Conservation (phyloP, 2,329 filamentous ascomycete species). For the Arthrinium phaeospermum region DNA sequence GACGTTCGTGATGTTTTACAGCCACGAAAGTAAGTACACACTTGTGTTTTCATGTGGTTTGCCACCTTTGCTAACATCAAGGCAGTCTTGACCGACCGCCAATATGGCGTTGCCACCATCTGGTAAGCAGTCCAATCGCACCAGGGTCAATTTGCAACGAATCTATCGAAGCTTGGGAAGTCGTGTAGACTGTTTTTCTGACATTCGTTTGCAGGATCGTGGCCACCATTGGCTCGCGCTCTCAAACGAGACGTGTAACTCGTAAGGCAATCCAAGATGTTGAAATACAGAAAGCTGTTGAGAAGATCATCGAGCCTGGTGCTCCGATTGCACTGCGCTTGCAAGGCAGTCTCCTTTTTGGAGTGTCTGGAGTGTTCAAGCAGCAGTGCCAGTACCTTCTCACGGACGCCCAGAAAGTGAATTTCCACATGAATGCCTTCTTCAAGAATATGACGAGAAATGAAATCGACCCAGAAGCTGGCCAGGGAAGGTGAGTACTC, state of each 20-base stretch:
- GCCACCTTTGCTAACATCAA: conserved; percentile 31
- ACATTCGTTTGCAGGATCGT: conserved; percentile 70
- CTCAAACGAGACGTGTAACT: conserved; percentile 73
- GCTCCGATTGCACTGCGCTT: conserved; percentile 89
- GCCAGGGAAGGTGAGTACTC: conserved; percentile 71
- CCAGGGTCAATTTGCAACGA: background rate
- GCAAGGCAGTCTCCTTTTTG: conserved; percentile 87
- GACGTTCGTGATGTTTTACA: conserved; percentile 80
- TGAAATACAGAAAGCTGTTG: conserved; percentile 83
- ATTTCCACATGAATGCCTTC: conserved; percentile 74
- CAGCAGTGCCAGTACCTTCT: conserved; percentile 90
- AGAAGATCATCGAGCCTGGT: conserved; percentile 81
- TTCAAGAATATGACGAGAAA: conserved; percentile 62
- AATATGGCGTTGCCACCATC: conserved; percentile 92
- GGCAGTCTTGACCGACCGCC: conserved; percentile 78
- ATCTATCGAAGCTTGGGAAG: background rate
- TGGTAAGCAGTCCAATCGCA: conserved; percentile 64
- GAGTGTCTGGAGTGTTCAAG: conserved; percentile 81
- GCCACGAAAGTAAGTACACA: conserved; percentile 79
- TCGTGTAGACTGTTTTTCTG: background rate
- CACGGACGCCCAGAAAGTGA: conserved; percentile 76
- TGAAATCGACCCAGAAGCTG: conserved; percentile 72
- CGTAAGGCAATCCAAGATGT: conserved; percentile 89
- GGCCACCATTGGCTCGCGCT: conserved; percentile 82
- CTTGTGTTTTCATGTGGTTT: background rate